These are phyloP conservation scores for Clavispora vitiphila DNA, from an alignment of 805 yeast genomes.

Conservation along the genomic window DNA sequence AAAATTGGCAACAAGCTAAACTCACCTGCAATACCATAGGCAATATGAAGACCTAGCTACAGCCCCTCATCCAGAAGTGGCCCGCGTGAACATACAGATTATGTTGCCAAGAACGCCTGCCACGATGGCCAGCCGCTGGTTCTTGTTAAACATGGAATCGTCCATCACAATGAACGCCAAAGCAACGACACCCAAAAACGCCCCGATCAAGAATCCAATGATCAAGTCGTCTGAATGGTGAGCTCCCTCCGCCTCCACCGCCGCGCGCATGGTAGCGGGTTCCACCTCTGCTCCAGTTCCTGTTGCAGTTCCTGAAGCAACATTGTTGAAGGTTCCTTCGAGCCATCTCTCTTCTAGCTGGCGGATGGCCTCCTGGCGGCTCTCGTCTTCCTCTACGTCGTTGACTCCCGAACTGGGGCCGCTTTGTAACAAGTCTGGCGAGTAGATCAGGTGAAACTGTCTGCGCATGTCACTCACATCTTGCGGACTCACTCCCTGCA, in stretches of 20 bases:
- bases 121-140: conserved; percentile 63
- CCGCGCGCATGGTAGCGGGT: conserved; percentile 15
- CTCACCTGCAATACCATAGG: too few relatives aligned
- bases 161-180: conserved; percentile 53
- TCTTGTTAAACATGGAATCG: conserved; percentile 55
- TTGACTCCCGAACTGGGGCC: conserved; percentile 19
- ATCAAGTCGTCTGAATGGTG: conserved; percentile 57
- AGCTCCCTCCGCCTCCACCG: conserved; percentile 26
- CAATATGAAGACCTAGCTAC: too few relatives aligned
- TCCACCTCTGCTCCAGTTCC: neutral
- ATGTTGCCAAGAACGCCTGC: conserved; percentile 70
- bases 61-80: conserved; percentile 4
- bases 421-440: conserved; percentile 29
- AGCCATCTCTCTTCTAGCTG: conserved; percentile 86
- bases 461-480: conserved; percentile 68
- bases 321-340: conserved; percentile 59
- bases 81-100: conserved; percentile 56
- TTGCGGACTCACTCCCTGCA: conserved; percentile 77
- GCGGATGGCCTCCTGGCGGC: conserved; percentile 36
- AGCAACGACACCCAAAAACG: conserved; percentile 68
- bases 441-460: conserved; percentile 71
- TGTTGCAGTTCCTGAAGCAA: conserved; percentile 10
- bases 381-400: conserved; percentile 42
- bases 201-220: conserved; percentile 68
- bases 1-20: too few relatives aligned